A percentile compares a stretch with the other conserved stretches of the same genome.
Conservation (phyloP, 2,329 filamentous ascomycete species). For the Cladosporium oxysporum region DNA sequence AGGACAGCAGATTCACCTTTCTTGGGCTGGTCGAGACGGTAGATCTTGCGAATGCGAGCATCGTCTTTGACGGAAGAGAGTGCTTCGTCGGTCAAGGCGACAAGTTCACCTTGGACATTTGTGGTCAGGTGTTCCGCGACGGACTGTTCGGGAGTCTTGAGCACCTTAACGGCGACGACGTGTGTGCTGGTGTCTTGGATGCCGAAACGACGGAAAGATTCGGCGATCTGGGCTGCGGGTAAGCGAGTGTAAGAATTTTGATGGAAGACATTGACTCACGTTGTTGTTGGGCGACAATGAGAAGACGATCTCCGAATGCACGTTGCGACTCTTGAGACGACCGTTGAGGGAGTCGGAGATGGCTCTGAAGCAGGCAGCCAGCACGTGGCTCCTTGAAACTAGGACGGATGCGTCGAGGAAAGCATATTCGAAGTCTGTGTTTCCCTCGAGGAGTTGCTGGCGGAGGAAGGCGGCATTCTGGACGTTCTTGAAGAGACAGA, state of each 20-base stretch:
- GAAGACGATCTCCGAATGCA: constrained; percentile 86
- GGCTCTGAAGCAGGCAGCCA: constrained; percentile 77
- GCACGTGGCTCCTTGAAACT: constrained; percentile 69
- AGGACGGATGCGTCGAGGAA: constrained; percentile 84
- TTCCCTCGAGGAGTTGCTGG: constrained; percentile 80
- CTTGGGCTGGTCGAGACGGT: constrained; percentile 68
- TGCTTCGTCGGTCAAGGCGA: constrained; percentile 64
- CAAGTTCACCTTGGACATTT: constrained; percentile 62
- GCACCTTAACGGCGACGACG: constrained; percentile 80
- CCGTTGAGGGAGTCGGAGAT: constrained; percentile 64
- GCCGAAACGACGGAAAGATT: constrained; percentile 87
- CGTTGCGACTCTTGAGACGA: constrained; percentile 74
- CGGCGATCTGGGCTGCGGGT: constrained; percentile 67
- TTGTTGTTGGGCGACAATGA: constrained; percentile 81
- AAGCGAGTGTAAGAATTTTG: neutral
- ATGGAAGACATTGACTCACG: constrained; percentile 48
- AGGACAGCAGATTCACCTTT: constrained; percentile 34
- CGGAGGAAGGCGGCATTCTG: constrained; percentile 77
- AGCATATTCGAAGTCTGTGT: constrained; percentile 86
- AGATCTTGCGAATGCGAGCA: constrained; percentile 75
- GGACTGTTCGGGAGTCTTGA: constrained; percentile 44
- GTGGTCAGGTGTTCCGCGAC: constrained; percentile 62
- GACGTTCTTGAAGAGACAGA: constrained; percentile 74
- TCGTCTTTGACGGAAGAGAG: constrained; percentile 64
- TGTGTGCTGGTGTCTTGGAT: constrained; percentile 69